These are phyloP conservation scores for Backusella luteola DNA, from an alignment of 192 early-diverging fungal species.

Conservation along the genomic window DNA sequence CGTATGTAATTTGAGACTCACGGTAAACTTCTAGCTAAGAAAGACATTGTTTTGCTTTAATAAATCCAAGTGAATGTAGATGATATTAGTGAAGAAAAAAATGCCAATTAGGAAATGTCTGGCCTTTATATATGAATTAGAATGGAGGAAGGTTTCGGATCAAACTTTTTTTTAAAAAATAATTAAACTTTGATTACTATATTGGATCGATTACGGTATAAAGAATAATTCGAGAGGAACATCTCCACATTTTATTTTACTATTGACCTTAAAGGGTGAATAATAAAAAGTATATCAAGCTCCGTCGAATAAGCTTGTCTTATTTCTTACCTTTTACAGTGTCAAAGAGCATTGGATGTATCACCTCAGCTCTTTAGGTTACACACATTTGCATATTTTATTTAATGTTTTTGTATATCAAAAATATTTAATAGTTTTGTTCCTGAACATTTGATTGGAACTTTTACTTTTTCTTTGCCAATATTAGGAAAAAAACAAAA, in stretches of 20 bases:
- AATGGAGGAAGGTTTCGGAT: not conserved
- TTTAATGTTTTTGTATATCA: not conserved
- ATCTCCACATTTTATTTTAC: slow-evolving; percentile 5
- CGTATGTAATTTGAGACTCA: not conserved
- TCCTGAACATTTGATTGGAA: not conserved
- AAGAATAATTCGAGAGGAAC: not conserved
- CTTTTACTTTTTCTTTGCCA: not conserved
- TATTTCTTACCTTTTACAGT: slow-evolving; percentile 5
- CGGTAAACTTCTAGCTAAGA: slow-evolving; percentile 2
- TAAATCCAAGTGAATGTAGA: not conserved
- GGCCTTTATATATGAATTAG: not conserved
- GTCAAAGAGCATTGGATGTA: not conserved
- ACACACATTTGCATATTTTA: not conserved
- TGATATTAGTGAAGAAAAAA: not conserved
- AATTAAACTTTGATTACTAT: not conserved
- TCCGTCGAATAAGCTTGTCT: not conserved
- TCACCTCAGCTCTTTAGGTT: not conserved
- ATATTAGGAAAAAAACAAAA: slow-evolving; percentile 2
- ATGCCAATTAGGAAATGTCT: not conserved
- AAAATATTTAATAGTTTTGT: slow-evolving; percentile 4
- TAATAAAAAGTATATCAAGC: slow-evolving; percentile 1
- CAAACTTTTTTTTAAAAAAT: not conserved
- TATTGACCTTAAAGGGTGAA: slow-evolving; percentile 4
- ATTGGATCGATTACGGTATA: not conserved
- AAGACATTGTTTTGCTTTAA: not conserved